These are phyloP conservation scores for Aspergillus sp. DNA, from an alignment of 2,329 filamentous ascomycete species.

Conservation along the genomic window DNA sequence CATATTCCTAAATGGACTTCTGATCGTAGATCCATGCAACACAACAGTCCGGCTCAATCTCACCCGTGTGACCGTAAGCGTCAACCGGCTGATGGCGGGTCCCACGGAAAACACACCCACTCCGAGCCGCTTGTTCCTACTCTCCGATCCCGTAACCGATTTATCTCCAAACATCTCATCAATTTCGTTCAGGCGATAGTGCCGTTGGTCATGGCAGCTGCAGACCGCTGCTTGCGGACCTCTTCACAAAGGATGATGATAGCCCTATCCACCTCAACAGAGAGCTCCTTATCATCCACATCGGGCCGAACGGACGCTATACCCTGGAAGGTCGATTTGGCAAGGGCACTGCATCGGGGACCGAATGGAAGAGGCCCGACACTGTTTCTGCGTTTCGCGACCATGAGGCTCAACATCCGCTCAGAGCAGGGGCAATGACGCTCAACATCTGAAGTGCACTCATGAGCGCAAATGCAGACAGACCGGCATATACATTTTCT, in stretches of 20 bases:
- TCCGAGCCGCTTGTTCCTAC: neutral
- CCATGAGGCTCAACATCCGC: conserved; percentile 32
- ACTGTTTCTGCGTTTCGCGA: conserved; percentile 21
- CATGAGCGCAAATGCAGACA: conserved; percentile 32
- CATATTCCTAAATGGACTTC: neutral
- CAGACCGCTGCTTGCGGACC: conserved; percentile 30
- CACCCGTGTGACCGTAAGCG: neutral
- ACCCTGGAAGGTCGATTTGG: conserved; percentile 32
- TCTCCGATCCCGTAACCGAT: neutral
- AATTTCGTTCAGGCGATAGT: neutral
- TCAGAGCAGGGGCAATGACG: conserved; percentile 37
- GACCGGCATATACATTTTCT: conserved; percentile 38
- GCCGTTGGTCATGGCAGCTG: neutral
- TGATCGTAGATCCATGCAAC: neutral
- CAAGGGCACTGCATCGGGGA: conserved; percentile 27
- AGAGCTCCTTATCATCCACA: conserved; percentile 20
- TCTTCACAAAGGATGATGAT: conserved; percentile 30
- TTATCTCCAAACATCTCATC: neutral
- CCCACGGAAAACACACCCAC: neutral
- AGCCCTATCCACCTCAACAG: conserved; percentile 24
- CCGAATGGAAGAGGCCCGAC: conserved; percentile 20
- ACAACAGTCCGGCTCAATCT: neutral
- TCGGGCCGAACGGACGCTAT: conserved; percentile 26
- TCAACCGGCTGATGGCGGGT: neutral
- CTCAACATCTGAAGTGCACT: conserved; percentile 33